These are phyloP conservation scores for Ceratobasidium theobromae DNA, from an alignment of 1,284 basidiomycete species.

Conservation along the genomic window DNA sequence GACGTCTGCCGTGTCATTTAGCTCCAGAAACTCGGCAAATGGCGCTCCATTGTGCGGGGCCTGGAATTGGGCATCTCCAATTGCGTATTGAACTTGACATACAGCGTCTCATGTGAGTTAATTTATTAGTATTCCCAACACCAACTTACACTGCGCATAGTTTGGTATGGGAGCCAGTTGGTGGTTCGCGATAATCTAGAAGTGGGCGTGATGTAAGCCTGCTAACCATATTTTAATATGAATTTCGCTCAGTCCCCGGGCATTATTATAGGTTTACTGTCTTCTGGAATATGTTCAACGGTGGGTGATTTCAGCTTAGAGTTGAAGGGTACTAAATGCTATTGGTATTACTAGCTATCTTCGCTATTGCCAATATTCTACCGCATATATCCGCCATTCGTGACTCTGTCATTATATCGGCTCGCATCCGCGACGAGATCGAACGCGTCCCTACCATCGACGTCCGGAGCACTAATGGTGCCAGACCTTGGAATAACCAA, in stretches of 20 bases:
- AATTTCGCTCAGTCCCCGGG: not conserved
- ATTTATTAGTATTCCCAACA: not conserved
- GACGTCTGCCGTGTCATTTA: conserved; percentile 37
- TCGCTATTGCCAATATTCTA: conserved; percentile 40
- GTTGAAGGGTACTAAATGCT: too few relatives aligned
- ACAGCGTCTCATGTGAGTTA: conserved; percentile 29
- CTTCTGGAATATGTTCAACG: conserved; percentile 33
- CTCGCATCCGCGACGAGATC: conserved; percentile 40
- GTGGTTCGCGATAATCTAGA: conserved; percentile 4
- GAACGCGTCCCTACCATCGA: conserved; percentile 43
- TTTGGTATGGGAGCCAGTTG: conserved; percentile 41
- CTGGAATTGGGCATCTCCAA: conserved; percentile 40
- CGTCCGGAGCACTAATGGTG: conserved; percentile 39
- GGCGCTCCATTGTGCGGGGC: conserved; percentile 39
- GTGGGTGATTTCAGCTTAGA: not conserved
- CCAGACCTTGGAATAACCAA: conserved; percentile 32
- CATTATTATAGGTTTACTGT: conserved; percentile 30
- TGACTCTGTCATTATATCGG: conserved; percentile 4
- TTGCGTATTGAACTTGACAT: conserved; percentile 33
- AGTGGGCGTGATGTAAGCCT: conserved; percentile 17
- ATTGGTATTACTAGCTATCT: conserved; percentile 26
- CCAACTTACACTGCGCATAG: conserved; percentile 32
- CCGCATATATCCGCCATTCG: conserved; percentile 41
- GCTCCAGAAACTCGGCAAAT: conserved; percentile 41
- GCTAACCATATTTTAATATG: not conserved